A percentile compares a stretch with the other conserved stretches of the same genome.
These are phyloP conservation scores for Alternaria atra DNA, from an alignment of 2,329 filamentous ascomycete species.

Conservation along the genomic window DNA sequence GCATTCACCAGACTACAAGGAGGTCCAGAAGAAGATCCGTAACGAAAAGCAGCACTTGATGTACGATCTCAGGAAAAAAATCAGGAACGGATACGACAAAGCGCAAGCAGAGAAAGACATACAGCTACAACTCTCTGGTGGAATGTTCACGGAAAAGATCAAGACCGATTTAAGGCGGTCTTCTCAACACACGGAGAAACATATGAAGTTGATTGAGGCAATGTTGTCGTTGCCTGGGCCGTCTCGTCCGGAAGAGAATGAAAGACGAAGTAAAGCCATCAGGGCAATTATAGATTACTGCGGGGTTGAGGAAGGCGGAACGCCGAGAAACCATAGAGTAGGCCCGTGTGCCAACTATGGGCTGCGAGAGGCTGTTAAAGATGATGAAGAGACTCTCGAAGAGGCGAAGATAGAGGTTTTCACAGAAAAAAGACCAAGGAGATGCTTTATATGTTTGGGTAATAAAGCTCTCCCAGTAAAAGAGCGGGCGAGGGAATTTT, in stretches of 20 bases:
- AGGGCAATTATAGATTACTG: not conserved
- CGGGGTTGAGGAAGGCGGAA: not conserved
- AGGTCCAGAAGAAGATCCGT: too few relatives aligned
- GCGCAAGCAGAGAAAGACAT: too few relatives aligned
- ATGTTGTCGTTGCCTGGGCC: not conserved
- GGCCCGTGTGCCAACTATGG: not conserved
- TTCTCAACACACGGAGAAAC: conserved; percentile 1
- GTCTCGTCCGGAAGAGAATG: not conserved
- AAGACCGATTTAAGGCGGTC: too few relatives aligned
- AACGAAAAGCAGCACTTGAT: too few relatives aligned
- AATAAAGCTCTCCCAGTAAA: conserved; percentile 8
- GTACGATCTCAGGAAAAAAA: too few relatives aligned
- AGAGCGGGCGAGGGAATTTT: conserved; percentile 11
- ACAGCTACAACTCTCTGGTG: too few relatives aligned
- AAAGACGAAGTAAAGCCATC: not conserved
- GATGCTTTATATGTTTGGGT: conserved; percentile 17
- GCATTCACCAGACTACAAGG: not conserved
- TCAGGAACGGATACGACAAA: too few relatives aligned
- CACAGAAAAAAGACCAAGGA: conserved; percentile 17
- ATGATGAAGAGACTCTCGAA: conserved; percentile 14
- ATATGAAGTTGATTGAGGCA: conserved; percentile 7
- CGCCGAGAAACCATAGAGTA: not conserved
- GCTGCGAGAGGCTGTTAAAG: not conserved
- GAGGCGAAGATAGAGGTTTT: conserved; percentile 20
- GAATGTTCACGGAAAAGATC: not conserved